Evolutionary conservation across 1,284 basidiomycete genomes (phyloP).

Genomic region (Erythrobasidium hasegawianum): DNA sequence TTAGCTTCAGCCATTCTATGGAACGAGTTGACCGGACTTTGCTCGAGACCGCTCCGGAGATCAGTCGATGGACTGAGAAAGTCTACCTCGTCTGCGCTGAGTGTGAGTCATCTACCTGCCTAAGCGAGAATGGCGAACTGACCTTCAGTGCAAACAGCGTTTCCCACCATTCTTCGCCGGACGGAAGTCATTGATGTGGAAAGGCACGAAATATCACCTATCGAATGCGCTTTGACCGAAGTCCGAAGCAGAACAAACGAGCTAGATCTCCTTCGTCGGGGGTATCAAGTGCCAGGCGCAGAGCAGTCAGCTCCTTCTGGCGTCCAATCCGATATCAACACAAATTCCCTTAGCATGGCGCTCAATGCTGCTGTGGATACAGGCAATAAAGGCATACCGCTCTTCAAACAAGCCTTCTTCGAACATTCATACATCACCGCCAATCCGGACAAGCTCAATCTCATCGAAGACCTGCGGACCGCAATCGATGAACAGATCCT

Average conservation of each 20-base stretch:
- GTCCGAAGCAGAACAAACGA: constrained; percentile 74
- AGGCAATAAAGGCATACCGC: constrained; percentile 68
- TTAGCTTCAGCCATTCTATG: constrained; percentile 69
- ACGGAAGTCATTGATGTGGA: constrained; percentile 79
- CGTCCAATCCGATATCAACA: constrained; percentile 58
- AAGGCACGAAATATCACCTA: constrained; percentile 75
- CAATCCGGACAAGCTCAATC: constrained; percentile 66
- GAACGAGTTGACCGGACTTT: constrained; percentile 57
- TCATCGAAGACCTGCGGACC: constrained; percentile 65
- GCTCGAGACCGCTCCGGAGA: constrained; percentile 35
- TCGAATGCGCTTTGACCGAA: constrained; percentile 77
- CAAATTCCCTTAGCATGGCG: constrained; percentile 80
- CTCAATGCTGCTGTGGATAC: constrained; percentile 84
- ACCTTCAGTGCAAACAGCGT: constrained; percentile 52
- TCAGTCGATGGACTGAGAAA: constrained; percentile 74
- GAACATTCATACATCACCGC: constrained; percentile 62
- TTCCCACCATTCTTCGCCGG: constrained; percentile 85
- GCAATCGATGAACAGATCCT: constrained; percentile 78
- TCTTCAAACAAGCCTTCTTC: constrained; percentile 72
- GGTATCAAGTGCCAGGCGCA: constrained; percentile 56
- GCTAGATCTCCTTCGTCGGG: constrained; percentile 63
- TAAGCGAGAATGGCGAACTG: neutral
- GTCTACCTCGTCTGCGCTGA: constrained; percentile 65
- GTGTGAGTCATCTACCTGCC: constrained; percentile 12
- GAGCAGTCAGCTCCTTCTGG: constrained; percentile 51